phyloP scores from a whole-genome alignment of 2,329 filamentous ascomycete species.

The Colletotrichum gloeosporioides region DNA sequence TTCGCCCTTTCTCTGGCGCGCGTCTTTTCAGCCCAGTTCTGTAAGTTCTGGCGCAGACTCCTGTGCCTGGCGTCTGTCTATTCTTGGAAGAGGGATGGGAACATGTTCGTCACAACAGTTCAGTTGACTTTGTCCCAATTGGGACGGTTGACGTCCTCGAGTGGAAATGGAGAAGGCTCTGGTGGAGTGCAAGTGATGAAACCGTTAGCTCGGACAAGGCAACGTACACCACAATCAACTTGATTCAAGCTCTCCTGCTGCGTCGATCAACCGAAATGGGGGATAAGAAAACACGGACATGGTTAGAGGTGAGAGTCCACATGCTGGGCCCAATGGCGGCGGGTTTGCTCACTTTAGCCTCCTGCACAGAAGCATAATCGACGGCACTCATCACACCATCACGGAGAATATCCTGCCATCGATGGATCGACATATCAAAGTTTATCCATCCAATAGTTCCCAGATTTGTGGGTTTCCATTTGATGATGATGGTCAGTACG shows the following conservation, averaged over 20 bases:
- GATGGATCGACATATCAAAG: neutral
- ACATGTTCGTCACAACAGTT: constrained; percentile 6
- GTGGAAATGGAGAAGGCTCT: neutral
- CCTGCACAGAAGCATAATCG: constrained; percentile 7
- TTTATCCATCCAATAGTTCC: constrained; percentile 5
- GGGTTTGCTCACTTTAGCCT: neutral
- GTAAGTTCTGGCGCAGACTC: neutral
- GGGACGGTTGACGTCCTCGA: neutral
- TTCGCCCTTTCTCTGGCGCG: neutral
- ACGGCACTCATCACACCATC: neutral
- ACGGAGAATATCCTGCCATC: neutral
- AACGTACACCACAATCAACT: constrained; percentile 13
- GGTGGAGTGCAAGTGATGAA: constrained; percentile 4
- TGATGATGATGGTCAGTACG: neutral
- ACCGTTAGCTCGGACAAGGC: constrained; percentile 6
- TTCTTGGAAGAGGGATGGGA: constrained; percentile 1
- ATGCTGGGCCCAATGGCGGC: neutral
- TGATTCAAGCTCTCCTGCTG: neutral
- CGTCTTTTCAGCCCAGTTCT: neutral
- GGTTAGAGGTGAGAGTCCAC: neutral
- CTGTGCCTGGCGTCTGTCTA: neutral
- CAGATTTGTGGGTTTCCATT: neutral
- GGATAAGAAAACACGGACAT: neutral
- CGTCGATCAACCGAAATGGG: constrained; percentile 9
- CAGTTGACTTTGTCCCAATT: neutral